These are phyloP conservation scores for Bassia scoparia DNA, from an alignment of 148 eudicot genomes.

Conservation along the genomic window DNA sequence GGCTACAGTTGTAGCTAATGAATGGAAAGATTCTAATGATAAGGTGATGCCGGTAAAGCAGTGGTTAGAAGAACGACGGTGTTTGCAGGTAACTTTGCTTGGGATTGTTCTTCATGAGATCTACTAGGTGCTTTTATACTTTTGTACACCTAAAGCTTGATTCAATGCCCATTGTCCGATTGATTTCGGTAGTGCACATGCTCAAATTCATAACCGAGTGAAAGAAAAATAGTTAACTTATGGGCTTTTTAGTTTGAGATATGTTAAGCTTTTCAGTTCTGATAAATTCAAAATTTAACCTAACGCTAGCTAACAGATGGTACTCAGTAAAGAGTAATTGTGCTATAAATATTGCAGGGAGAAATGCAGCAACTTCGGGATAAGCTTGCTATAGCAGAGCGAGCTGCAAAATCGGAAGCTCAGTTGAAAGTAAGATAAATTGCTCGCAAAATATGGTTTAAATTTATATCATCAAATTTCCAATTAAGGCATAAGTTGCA, in stretches of 20 bases:
- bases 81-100: constrained; percentile 56
- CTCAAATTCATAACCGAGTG: neutral
- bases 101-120: neutral
- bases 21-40: constrained; percentile 95
- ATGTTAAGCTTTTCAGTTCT: neutral
- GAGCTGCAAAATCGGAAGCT: constrained; percentile 92
- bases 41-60: constrained; percentile 99
- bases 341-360: constrained; percentile 40
- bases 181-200: neutral
- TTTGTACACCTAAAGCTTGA: neutral
- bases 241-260: neutral
- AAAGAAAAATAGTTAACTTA: neutral
- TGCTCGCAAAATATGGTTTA: neutral
- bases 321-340: neutral
- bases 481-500: neutral
- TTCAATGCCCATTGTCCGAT: neutral
- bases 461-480: constrained; percentile 8
- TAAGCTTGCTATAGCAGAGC: constrained; percentile 76
- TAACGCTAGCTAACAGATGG: neutral
- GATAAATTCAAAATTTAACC: neutral
- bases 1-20: constrained; percentile 94
- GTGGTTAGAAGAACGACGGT: constrained; percentile 95
- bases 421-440: constrained; percentile 65
- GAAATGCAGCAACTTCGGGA: constrained; percentile 89
- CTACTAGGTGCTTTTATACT: neutral